Base-by-base conservation (phyloP, 805 yeast species). In the Millerozyma acaciae region DNA sequence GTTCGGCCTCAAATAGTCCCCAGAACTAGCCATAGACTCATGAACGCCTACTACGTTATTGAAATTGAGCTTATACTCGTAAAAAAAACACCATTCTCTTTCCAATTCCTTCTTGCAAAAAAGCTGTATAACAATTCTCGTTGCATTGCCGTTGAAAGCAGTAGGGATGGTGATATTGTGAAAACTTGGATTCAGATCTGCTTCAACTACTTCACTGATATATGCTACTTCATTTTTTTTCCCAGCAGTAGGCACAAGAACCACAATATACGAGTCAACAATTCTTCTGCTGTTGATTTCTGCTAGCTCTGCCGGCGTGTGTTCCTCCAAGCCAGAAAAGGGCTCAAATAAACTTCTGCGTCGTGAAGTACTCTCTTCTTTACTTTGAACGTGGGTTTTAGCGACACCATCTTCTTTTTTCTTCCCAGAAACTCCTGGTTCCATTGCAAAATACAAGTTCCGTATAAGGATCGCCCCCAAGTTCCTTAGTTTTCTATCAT, bases 151-250 rank as follows among this genome's bases (percentile, higher is more conserved):
- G 15, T 37, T 35, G 16, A 35, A 45, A 17, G 32, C 35, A 10
- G 29, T 26, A 1, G 68, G 67, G 4, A 64, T 28, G 8, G 50
- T 31, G 3, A 62, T 33, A 7, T 41, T 44, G n/a, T 51, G 48
- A 33, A 60, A 64, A 25, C 47, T 41, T 8, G 64, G 64, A 26
- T 44, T 45, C 46, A 47, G 32, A 33, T 40, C 44, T 10, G 36
- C 32, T 4, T 25, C 20, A 1, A 48, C 37, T 5, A 57, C 45
- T 37, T 63, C 70, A 37, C 68, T 62, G 18, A 64, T 48, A 36
- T 60, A 61, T 3, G 61, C 30, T 30, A 59, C 42, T 20, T 35
- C 21, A 10, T 42, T 44, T 12, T 28, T 24, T 10, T 39, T 21
- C 10, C 26, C 38, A 8, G 30, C 44, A 5, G 29, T 32, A 7